Base-by-base conservation (phyloP, 768 basidiomycete genomes). In the Pulveroboletus sp. region DNA sequence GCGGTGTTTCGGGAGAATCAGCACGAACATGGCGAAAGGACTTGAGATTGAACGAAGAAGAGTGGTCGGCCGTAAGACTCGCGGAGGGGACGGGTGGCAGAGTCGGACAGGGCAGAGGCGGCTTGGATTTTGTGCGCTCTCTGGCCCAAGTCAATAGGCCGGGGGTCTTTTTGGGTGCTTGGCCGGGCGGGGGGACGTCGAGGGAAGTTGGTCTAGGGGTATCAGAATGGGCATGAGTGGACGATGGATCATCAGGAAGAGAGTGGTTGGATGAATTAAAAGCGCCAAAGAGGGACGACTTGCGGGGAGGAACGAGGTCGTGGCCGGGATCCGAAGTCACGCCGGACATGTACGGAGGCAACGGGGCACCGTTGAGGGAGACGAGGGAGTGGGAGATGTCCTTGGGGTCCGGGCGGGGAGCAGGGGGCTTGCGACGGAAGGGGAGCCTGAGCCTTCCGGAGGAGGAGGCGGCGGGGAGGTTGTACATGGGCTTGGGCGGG, bases 1-100 rank as follows among this genome's bases (percentile, higher is more conserved):
- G 51, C 6, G 58, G 26, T 22, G 47, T 58, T 47, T 60, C 62
- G 29, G 76, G 71, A 17, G 75, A 73, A 24, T 73, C 71, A 20
- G 78, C 67, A 29, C 76, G 71, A 47, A 90, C 69, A 59, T 89
- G 87, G 26, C 85, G 76, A 68, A 89, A 89, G 2, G 88, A 76
- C 56, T 78, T 83, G 55, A 89, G 77, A 68, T 84, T 86, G 69
- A 89, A 89, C 0, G 85, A 85, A 0, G 62, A 56, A 0, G 37
- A 19, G 12, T 60, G 45, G 4, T 63, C 63, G 40, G 44, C 42
- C 24, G 64, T 36, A n/a, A 56, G 45, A 47, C 47, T 58, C 38
- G 60, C 42, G 13, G 63, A 50, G 6, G 66, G 50, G 2, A 68
- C 58, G 16, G 64, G 58, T 7, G 73, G 48, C n/a, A 73, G 50